phyloP scores from a whole-genome alignment of 2,329 filamentous ascomycete genomes.

The Colletotrichum siamense region DNA sequence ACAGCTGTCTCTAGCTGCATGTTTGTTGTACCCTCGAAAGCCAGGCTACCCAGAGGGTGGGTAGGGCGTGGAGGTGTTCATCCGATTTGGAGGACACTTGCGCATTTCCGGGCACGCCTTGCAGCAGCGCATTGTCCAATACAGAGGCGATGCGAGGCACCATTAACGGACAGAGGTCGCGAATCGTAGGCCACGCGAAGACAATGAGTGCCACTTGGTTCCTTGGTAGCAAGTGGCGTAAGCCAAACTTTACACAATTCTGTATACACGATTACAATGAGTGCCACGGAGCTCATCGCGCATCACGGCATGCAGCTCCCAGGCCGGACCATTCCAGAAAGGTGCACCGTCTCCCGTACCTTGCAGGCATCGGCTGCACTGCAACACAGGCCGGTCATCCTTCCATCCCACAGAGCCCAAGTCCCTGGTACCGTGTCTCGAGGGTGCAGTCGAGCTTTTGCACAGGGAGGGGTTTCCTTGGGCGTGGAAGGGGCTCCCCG shows the following conservation, averaged over 20 bases:
- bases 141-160: background rate
- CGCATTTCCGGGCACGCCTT: background rate
- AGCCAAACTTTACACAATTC: no score
- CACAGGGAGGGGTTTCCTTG: background rate
- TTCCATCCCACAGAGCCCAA: conserved; percentile 5
- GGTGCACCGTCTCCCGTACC: conserved; percentile 18
- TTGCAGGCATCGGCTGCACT: conserved; percentile 18
- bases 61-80: background rate
- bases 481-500: background rate
- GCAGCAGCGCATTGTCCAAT: conserved; percentile 4
- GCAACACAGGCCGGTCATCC: conserved; percentile 7
- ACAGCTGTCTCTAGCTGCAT: background rate
- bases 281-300: background rate
- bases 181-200: background rate
- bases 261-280: background rate
- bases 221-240: no score
- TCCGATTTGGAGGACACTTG: background rate
- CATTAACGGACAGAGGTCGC: background rate
- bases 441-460: background rate
- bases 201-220: background rate
- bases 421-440: conserved; percentile 6
- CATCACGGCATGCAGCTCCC: background rate
- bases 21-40: background rate
- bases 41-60: background rate
- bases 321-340: conserved; percentile 13